Base-by-base conservation (phyloP, 2,329 filamentous ascomycete species). In the Colletotrichum euphorbiae region DNA sequence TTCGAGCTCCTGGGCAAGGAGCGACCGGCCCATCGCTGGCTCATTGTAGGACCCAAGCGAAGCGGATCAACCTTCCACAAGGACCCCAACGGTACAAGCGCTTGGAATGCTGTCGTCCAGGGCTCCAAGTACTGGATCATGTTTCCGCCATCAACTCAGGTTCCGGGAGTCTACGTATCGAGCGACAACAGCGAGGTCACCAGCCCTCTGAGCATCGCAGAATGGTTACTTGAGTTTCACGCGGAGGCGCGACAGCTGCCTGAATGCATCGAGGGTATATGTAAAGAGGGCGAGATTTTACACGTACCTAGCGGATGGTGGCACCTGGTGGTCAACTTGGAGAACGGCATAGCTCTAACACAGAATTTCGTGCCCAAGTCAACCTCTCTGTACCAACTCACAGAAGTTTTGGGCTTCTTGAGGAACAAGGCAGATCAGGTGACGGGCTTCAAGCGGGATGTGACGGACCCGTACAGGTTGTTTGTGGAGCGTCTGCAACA, bases 61-160 rank as follows among this genome's bases (percentile, higher is more conserved):
- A 97, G 93, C 75, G 95, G 95, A 33, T 97, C 93, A 72, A 98
- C 94, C 4, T 98, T 98, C 77, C 95, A 98, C 82, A 98, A 98
- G 77, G 89, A 91, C 69, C 89, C 89, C 21, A 91, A 91, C 72
- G 90, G 80, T 17, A 91, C 89, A 17, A 91, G 90, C 73, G 95
- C 96, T 0, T 98, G 95, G 96, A 98, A 98, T 77, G 95, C 94
- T 1, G 93, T 98, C 13, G 83, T 98, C 31, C 89, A 91, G 67
- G 96, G 95, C 5, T 89, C 91, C 38, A 98, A 98, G 77, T 98
- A 98, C 83, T 98, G 96, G 95, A 95, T 98, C 78, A 97, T 98
- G 93, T 98, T 98, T 75, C 94, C 93, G 0, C 91, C 92, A 0
- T 89, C 89, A 0, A 87, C 89, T 0, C 85, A 90, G 3, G 94